These are phyloP conservation scores for Ceratocystis destructans DNA, from an alignment of 2,329 filamentous ascomycete genomes.

Conservation along the genomic window DNA sequence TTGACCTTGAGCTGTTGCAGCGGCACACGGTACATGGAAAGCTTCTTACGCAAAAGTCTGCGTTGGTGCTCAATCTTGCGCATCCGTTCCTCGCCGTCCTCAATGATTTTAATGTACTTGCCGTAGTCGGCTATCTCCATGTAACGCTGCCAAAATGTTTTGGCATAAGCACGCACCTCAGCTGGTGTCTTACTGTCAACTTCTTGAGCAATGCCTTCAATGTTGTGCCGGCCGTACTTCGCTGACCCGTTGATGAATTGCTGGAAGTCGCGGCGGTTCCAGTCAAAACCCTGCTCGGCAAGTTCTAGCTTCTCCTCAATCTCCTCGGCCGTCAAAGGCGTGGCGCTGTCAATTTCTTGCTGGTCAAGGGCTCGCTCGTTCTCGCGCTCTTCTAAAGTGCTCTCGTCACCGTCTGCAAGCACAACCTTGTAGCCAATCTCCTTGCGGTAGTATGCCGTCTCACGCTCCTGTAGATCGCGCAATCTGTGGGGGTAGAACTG, in stretches of 20 bases:
- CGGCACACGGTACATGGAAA: conserved; percentile 91
- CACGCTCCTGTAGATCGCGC: conserved; percentile 82
- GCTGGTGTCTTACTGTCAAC: conserved; percentile 77
- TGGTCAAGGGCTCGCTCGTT: conserved; percentile 80
- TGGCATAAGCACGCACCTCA: conserved; percentile 82
- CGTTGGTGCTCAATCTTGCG: conserved; percentile 83
- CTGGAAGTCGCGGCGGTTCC: conserved; percentile 96
- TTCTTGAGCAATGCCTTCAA: conserved; percentile 71
- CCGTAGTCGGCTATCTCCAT: conserved; percentile 77
- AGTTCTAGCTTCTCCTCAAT: conserved; percentile 72
- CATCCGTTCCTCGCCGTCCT: conserved; percentile 81
- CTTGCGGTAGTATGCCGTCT: conserved; percentile 91
- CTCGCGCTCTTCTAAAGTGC: conserved; percentile 72
- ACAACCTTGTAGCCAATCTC: conserved; percentile 93
- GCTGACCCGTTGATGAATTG: conserved; percentile 94
- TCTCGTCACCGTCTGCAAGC: conserved; percentile 74
- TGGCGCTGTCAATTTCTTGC: conserved; percentile 82
- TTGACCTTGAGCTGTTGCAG: conserved; percentile 97
- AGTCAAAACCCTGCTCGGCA: conserved; percentile 77
- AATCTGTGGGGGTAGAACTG: conserved; percentile 86
- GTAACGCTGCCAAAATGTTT: conserved; percentile 93
- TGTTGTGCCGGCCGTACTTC: conserved; percentile 79
- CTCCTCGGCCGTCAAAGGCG: conserved; percentile 77
- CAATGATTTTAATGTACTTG: conserved; percentile 80
- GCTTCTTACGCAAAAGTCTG: conserved; percentile 87